phyloP scores from a whole-genome alignment of 129 eudicot species.

The Chrysanthemum makinoi region DNA sequence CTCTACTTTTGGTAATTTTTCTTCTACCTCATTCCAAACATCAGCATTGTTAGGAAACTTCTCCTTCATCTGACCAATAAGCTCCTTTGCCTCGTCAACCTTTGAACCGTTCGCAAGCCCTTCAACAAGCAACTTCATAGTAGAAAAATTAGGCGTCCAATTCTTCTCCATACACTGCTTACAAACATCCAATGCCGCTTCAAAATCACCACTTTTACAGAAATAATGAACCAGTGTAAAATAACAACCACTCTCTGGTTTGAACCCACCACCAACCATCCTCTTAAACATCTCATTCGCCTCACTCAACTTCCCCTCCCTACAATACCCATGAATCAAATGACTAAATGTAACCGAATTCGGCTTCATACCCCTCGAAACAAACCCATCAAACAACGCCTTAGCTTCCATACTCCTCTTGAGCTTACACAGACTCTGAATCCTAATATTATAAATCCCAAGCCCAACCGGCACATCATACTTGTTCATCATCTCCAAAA shows the following conservation, averaged over 20 bases:
- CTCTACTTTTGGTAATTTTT: constrained; percentile 56
- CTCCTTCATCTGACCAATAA: constrained; percentile 62
- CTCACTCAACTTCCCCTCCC: constrained; percentile 67
- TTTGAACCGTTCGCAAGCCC: constrained; percentile 67
- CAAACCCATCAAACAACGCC: constrained; percentile 68
- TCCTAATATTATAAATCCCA: constrained; percentile 64
- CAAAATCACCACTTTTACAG: constrained; percentile 67
- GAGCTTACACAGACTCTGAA: constrained; percentile 86
- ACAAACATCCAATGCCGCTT: constrained; percentile 55
- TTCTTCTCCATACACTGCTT: constrained; percentile 64
- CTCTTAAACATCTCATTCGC: constrained; percentile 58
- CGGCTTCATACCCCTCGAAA: constrained; percentile 58
- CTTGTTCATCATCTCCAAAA: constrained; percentile 64
- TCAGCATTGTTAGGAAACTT: constrained; percentile 58
- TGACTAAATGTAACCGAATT: constrained; percentile 58
- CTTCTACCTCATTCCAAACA: constrained; percentile 74
- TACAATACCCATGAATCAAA: constrained; percentile 76
- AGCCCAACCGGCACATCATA: constrained; percentile 40
- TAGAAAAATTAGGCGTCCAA: constrained; percentile 72
- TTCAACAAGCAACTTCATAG: constrained; percentile 80
- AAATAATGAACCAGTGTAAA: constrained; percentile 66
- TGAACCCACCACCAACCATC: constrained; percentile 49
- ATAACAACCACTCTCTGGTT: constrained; percentile 66
- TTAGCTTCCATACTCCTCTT: constrained; percentile 62
- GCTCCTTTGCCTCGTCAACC: constrained; percentile 65